Evolutionary conservation across 768 basidiomycete species (phyloP).

Genomic region (Phylloporus sp.): DNA sequence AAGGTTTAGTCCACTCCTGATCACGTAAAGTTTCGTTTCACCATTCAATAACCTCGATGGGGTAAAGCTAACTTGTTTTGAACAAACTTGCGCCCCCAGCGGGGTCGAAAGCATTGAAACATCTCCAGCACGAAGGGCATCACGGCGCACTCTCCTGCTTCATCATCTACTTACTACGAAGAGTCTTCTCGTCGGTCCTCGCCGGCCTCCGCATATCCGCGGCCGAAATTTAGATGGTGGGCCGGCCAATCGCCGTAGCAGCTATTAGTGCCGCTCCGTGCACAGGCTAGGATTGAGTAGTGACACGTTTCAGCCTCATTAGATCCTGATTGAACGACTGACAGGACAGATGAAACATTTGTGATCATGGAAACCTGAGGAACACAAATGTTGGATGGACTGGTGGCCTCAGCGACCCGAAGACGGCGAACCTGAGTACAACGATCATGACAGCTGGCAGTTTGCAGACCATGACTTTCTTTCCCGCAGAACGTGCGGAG

Average conservation of each 20-base stretch:
- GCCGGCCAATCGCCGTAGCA: slow-evolving; percentile 10
- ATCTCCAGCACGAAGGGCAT: background rate
- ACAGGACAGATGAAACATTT: slow-evolving; percentile 15
- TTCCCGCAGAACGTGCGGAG: background rate
- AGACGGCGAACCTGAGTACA: background rate
- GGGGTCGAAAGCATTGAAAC: slow-evolving; percentile 2
- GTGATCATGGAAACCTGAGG: slow-evolving; percentile 19
- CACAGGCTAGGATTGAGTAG: slow-evolving; percentile 8
- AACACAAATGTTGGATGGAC: background rate
- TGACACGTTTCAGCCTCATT: slow-evolving; percentile 26
- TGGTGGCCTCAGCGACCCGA: background rate
- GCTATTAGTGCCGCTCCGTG: slow-evolving; percentile 6
- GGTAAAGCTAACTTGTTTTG: slow-evolving; percentile 2
- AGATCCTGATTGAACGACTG: slow-evolving; percentile 13
- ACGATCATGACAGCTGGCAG: slow-evolving; percentile 4
- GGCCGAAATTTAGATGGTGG: background rate
- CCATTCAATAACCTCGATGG: slow-evolving; percentile 3
- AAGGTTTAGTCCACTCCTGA: background rate
- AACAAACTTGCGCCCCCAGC: background rate
- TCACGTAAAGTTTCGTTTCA: slow-evolving; percentile 17
- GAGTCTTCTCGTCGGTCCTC: background rate
- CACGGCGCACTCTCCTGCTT: background rate
- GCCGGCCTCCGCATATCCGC: slow-evolving; percentile 17
- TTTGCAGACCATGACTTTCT: slow-evolving; percentile 3
- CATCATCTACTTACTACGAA: background rate